phyloP scores from a whole-genome alignment of 805 yeast species.

The Candida vaughaniae region DNA sequence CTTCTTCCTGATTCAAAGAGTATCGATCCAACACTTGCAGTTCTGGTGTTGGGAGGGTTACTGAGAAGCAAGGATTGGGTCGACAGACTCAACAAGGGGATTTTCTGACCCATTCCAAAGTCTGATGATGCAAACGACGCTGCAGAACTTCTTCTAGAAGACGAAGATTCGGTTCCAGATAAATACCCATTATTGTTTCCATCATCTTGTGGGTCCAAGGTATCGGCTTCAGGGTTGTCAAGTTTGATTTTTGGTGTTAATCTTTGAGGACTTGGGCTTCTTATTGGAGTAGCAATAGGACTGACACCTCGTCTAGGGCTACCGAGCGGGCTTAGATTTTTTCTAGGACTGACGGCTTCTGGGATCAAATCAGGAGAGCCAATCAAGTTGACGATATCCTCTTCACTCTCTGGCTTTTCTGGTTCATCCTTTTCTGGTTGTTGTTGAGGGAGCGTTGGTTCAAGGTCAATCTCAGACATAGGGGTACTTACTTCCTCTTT shows the following conservation, averaged over 20 bases:
- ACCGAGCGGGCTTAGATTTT: constrained; percentile 7
- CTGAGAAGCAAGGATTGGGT: constrained; percentile 18
- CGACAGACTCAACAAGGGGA: constrained; percentile 30
- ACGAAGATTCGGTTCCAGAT: constrained; percentile 11
- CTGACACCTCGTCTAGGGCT: constrained; percentile 9
- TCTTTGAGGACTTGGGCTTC: constrained; percentile 1
- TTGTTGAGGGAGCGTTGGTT: background rate
- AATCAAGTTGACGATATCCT: constrained; percentile 15
- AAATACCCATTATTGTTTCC: constrained; percentile 8
- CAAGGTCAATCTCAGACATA: background rate
- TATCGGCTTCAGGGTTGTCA: background rate
- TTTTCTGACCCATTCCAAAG: constrained; percentile 26
- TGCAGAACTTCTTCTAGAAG: constrained; percentile 21
- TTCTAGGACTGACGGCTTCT: constrained; percentile 13
- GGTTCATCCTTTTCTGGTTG: background rate
- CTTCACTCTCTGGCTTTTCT: constrained; percentile 6
- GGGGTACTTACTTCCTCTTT: background rate
- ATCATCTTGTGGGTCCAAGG: background rate
- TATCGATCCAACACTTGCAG: constrained; percentile 26
- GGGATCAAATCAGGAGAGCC: constrained; percentile 11
- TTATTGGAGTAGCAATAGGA: constrained; percentile 5
- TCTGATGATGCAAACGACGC: constrained; percentile 19
- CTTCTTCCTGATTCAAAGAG: constrained; percentile 20
- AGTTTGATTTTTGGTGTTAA: background rate
- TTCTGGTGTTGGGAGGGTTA: constrained; percentile 13